phyloP scores from a whole-genome alignment of 805 yeast species.

The Teunomyces cretensis region DNA sequence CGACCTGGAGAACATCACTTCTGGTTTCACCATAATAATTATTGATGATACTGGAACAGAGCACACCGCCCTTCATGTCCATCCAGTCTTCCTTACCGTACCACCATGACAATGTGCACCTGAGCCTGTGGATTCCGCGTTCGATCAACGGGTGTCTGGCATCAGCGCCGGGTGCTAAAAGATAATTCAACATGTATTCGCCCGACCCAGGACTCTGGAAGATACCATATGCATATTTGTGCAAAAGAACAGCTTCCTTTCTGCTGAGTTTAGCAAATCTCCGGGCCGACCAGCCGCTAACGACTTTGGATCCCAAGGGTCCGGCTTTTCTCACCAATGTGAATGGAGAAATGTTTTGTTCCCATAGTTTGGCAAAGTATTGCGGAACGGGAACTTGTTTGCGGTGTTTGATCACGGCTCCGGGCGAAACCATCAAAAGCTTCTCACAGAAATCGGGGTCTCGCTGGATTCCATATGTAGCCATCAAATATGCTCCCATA shows the following conservation, averaged over 20 bases:
- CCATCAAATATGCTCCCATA: constrained; percentile 84
- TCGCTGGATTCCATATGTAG: constrained; percentile 60
- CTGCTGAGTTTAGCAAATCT: constrained; percentile 63
- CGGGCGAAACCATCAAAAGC: constrained; percentile 84
- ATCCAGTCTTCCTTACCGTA: constrained; percentile 79
- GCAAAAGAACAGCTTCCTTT: constrained; percentile 54
- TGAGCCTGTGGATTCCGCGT: constrained; percentile 48
- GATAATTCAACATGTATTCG: constrained; percentile 82
- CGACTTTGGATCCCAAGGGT: constrained; percentile 78
- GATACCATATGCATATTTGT: constrained; percentile 77
- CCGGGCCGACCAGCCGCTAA: constrained; percentile 86
- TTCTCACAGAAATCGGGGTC: constrained; percentile 61
- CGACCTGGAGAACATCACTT: constrained; percentile 41
- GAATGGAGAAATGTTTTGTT: constrained; percentile 83
- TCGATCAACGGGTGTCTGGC: constrained; percentile 72
- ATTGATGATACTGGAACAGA: constrained; percentile 36
- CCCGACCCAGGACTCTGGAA: constrained; percentile 90
- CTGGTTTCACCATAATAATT: constrained; percentile 11
- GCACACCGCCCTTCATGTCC: constrained; percentile 51
- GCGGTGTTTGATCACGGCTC: constrained; percentile 65
- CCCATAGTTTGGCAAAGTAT: constrained; percentile 86
- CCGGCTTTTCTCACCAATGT: constrained; percentile 73
- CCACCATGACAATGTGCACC: constrained; percentile 73
- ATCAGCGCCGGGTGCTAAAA: constrained; percentile 87
- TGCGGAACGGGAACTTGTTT: constrained; percentile 54